Conservation (phyloP, 2,329 filamentous ascomycete species). For the Grosmannia serpens region DNA sequence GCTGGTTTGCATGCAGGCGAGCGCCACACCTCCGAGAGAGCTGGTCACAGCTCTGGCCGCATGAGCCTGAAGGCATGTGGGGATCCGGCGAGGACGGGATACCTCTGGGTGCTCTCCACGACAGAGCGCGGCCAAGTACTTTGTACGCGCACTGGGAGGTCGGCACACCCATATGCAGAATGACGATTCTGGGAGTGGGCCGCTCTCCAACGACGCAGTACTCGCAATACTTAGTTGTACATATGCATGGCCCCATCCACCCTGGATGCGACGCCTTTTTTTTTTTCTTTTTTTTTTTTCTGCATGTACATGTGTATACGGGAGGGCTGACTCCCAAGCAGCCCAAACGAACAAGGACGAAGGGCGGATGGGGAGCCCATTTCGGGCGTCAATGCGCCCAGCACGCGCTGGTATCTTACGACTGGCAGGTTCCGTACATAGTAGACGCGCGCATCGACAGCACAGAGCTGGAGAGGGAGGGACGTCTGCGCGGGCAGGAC, state of each 20-base stretch:
- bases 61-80: slow-evolving; percentile 7
- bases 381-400: too few relatives aligned
- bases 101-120: not conserved
- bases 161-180: not conserved
- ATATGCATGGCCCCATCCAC: not conserved
- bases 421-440: too few relatives aligned
- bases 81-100: not conserved
- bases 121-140: not conserved
- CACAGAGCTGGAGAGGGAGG: too few relatives aligned
- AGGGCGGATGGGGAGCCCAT: too few relatives aligned
- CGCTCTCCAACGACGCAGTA: not conserved
- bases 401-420: too few relatives aligned
- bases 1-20: not conserved
- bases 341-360: not conserved
- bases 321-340: not conserved
- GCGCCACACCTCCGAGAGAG: not conserved
- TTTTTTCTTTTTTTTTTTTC: not conserved
- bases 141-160: not conserved
- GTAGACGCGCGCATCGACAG: too few relatives aligned
- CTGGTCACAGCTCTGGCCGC: slow-evolving; percentile 12
- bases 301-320: not conserved
- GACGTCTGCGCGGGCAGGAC: too few relatives aligned
- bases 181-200: not conserved
- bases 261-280: not conserved
- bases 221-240: not conserved